Evolutionary conservation across 495 filamentous ascomycete species (phyloP).

Genomic region (Niebla homalea): DNA sequence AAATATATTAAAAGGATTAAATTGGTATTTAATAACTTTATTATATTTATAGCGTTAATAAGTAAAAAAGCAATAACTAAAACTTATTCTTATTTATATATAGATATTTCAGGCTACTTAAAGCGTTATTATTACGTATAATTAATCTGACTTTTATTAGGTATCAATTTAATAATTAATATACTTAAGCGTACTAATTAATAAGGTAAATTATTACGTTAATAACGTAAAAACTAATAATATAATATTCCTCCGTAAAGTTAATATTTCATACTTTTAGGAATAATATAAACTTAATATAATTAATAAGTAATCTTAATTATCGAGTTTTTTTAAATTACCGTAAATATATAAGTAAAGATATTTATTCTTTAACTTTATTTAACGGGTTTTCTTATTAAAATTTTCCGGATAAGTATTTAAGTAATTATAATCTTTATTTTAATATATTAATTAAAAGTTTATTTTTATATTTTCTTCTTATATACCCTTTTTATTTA

Average conservation of each 20-base stretch:
- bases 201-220: not conserved
- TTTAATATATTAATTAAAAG: slow-evolving; percentile 5
- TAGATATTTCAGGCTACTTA: not conserved
- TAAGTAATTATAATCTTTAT: not conserved
- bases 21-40: too few relatives aligned
- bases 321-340: too few relatives aligned
- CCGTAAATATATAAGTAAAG: too few relatives aligned
- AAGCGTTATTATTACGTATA: not conserved
- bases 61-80: not conserved
- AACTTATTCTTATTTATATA: slow-evolving; percentile 2
- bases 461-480: slow-evolving; percentile 1
- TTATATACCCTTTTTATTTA: not conserved
- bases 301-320: too few relatives aligned
- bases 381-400: not conserved
- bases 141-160: not conserved
- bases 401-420: not conserved
- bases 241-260: slow-evolving; percentile 1
- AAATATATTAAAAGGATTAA: too few relatives aligned
- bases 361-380: too few relatives aligned
- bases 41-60: too few relatives aligned
- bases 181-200: too few relatives aligned
- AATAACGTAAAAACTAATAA: slow-evolving; percentile 4
- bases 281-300: too few relatives aligned
- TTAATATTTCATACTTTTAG: not conserved
- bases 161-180: too few relatives aligned